phyloP scores from a whole-genome alignment of 805 yeast species.

The Candida tallmaniae region DNA sequence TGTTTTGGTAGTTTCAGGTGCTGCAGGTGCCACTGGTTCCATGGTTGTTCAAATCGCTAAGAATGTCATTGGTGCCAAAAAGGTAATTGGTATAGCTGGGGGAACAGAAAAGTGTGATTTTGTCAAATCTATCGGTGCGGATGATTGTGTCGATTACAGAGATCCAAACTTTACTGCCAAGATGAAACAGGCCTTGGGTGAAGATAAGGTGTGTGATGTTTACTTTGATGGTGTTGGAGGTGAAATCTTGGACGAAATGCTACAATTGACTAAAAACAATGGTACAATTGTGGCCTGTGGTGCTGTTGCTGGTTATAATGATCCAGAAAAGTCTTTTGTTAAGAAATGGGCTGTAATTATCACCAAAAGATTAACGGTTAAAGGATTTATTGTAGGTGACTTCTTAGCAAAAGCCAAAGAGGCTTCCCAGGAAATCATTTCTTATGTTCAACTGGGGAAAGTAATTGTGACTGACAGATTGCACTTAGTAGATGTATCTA shows the following conservation, averaged over 20 bases:
- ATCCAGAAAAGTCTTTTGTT: slow-evolving; percentile 14
- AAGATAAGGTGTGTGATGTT: slow-evolving; percentile 37
- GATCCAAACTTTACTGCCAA: slow-evolving; percentile 21
- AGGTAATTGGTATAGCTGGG: slow-evolving; percentile 30
- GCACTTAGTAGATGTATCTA: slow-evolving; percentile 29
- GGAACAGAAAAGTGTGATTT: slow-evolving; percentile 45
- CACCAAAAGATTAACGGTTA: slow-evolving; percentile 14
- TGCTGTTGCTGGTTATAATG: slow-evolving; percentile 32
- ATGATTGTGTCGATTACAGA: slow-evolving; percentile 51
- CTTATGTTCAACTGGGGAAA: slow-evolving; percentile 12
- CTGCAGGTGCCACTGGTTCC: slow-evolving; percentile 31
- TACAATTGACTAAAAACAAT: slow-evolving; percentile 13
- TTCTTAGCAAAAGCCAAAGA: slow-evolving; percentile 9
- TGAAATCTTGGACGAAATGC: slow-evolving; percentile 14
- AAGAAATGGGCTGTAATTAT: slow-evolving; percentile 20
- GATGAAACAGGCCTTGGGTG: slow-evolving; percentile 19
- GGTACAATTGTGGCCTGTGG: slow-evolving; percentile 27
- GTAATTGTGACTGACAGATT: too few species aligned
- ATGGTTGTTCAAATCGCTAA: slow-evolving; percentile 29
- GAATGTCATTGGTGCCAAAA: slow-evolving; percentile 20
- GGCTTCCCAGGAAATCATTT: slow-evolving; percentile 12
- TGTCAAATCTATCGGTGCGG: slow-evolving; percentile 53
- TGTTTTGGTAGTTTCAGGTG: slow-evolving; percentile 26
- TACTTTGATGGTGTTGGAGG: slow-evolving; percentile 25
- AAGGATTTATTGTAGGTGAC: slow-evolving; percentile 21